Evolutionary conservation across 2,329 filamentous ascomycete species (phyloP).

Genomic region (Pseudogymnoascus sp.): DNA sequence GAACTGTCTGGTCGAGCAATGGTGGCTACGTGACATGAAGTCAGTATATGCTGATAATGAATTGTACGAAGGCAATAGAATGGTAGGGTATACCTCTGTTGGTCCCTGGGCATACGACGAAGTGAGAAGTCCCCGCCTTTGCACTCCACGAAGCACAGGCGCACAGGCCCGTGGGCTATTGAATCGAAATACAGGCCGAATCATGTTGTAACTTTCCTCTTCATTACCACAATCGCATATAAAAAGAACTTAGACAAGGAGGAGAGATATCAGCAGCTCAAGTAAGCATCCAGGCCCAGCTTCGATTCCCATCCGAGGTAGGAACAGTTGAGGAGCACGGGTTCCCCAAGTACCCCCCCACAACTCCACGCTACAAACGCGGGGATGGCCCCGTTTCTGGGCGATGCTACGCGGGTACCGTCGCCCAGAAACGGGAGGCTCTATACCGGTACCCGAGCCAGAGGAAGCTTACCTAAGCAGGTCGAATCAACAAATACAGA

Average conservation of each 20-base stretch:
- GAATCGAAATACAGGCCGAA: neutral
- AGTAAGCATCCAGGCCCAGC: slow-evolving; percentile 1
- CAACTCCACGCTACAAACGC: neutral
- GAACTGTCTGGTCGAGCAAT: slow-evolving; percentile 59
- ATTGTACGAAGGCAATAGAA: neutral
- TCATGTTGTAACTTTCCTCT: neutral
- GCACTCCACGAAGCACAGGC: neutral
- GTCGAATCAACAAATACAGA: neutral
- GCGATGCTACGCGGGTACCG: neutral
- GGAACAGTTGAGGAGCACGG: neutral
- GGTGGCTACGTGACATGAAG: neutral
- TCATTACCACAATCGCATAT: neutral
- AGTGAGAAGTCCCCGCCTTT: slow-evolving; percentile 1
- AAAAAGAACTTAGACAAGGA: neutral
- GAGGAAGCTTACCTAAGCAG: neutral
- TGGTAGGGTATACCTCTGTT: neutral
- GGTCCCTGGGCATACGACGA: neutral
- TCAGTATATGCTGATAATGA: slow-evolving; percentile 8
- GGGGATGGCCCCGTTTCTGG: neutral
- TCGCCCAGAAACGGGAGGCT: neutral
- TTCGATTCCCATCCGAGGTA: neutral
- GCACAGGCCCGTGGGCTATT: neutral
- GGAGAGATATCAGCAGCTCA: neutral
- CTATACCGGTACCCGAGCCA: neutral
- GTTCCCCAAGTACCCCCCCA: neutral